These are phyloP conservation scores for Paralagenidium karlingii DNA, from an alignment of 352 stramenopile species.

Conservation along the genomic window DNA sequence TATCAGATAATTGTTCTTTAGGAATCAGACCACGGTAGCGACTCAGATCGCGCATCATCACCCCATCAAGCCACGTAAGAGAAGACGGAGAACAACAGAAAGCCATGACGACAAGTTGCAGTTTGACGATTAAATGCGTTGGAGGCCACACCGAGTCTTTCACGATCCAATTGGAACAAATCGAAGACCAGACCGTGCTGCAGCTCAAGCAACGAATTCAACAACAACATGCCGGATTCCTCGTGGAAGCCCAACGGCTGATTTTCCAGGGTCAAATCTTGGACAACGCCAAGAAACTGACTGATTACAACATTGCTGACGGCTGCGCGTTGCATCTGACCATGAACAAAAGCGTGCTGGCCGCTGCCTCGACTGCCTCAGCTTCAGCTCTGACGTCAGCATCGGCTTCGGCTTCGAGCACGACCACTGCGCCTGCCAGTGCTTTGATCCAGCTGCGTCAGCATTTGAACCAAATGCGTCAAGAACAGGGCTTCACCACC, in stretches of 20 bases:
- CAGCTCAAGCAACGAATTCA: conserved; percentile 55
- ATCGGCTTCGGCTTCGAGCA: conserved; percentile 1
- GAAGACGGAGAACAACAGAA: too few species aligned
- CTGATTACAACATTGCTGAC: conserved; percentile 42
- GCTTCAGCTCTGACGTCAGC: conserved; percentile 1
- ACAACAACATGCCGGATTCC: conserved; percentile 43
- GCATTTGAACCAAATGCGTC: conserved; percentile 45
- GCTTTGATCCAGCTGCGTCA: conserved; percentile 29
- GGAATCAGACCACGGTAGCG: too few species aligned
- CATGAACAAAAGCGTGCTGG: conserved; percentile 16
- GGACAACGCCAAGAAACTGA: conserved; percentile 49
- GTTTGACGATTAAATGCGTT: conserved; percentile 67
- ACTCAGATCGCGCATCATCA: too few species aligned
- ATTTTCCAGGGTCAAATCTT: conserved; percentile 83
- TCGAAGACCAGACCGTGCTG: conserved; percentile 33
- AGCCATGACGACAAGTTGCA: too few species aligned
- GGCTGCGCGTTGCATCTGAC: conserved; percentile 69
- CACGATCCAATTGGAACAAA: conserved; percentile 18
- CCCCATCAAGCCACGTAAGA: too few species aligned
- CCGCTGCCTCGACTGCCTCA: conserved; percentile 9
- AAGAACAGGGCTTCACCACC: conserved; percentile 24
- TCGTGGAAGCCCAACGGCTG: conserved; percentile 52
- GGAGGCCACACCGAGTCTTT: conserved; percentile 44
- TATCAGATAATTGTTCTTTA: too few species aligned
- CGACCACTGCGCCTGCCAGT: too few species aligned